Base-by-base conservation (phyloP, 331 rosid genomes). In the Stylosanthes scabra region DNA sequence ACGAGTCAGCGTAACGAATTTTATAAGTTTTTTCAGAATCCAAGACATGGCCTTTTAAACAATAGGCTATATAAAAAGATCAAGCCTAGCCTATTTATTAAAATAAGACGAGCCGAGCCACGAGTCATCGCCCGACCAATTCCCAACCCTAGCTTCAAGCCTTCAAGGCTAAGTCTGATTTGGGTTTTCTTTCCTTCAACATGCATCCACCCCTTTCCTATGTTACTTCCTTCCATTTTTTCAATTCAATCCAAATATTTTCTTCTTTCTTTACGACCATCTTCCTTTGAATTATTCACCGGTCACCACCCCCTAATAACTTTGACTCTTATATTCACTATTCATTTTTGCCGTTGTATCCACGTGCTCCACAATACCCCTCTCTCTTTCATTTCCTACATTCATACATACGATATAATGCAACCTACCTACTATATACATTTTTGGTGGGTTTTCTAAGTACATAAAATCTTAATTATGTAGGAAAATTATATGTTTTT, bases 141-240 rank as follows among this genome's bases (percentile, higher is more conserved):
- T n/a, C n/a, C n/a, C n/a, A n/a, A n/a, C n/a, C n/a, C n/a, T n/a
- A n/a, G n/a, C 20, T 50, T n/a, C 56, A 50, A 20, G 25, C 25
- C 25, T 20, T 20, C 25, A 20, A 50, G 51, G n/a, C 20, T n/a
- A 50, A 11, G 16, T 20, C 5, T 50, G 16, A 20, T 12, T 13
- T 50, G 20, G 56, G 56, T 4, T 20, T 15, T 65, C 45, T 74
- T 20, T 20, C 25, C 25, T 20, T 74, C 61, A 20, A 20, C 25
- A 39, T 31, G 9, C 37, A 16, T 63, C 55, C 63, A 15, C 67
- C 15, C 12, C 40, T 75, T 75, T 61, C 72, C 70, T 50, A 65
- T 75, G 79, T 55, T 74, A 41, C 59, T 74, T 74, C 79, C 66
- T 64, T 50, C 25, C 25, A 20, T 0, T 20, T 34, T 34, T 34